A percentile compares a stretch with the other conserved stretches of the same genome.
Evolutionary conservation across 306 rosid genomes (phyloP).

Genomic region (Abrus precatorius): DNA sequence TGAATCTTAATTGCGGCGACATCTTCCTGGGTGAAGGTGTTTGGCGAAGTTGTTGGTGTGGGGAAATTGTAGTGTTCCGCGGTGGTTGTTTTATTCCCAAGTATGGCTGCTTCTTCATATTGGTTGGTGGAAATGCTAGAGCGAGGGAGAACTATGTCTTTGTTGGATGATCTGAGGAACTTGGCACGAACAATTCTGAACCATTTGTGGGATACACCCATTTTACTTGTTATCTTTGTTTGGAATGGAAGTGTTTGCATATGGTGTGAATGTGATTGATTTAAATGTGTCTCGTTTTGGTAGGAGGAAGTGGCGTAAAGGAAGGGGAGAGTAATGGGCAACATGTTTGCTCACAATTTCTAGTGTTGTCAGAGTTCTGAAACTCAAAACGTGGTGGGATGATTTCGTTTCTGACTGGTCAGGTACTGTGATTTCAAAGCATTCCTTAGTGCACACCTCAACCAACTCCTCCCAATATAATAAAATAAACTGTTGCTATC

Average conservation of each 20-base stretch:
- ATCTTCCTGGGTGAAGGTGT: conserved; percentile 49
- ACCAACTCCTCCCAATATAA: not conserved
- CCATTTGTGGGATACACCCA: conserved; percentile 66
- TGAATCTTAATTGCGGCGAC: conserved; percentile 78
- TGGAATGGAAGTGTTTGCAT: not conserved
- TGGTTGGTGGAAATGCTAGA: conserved; percentile 45
- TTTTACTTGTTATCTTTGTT: conserved; percentile 1
- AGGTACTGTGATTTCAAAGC: conserved; percentile 40
- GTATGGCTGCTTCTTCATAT: conserved; percentile 38
- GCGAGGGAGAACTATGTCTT: conserved; percentile 50
- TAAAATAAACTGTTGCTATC: conserved; percentile 8
- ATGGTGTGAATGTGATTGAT: conserved; percentile 13
- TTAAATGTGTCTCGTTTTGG: not conserved
- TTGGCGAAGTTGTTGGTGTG: not conserved
- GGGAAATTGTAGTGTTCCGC: conserved; percentile 31
- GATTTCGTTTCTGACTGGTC: conserved; percentile 36
- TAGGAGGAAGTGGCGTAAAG: conserved; percentile 57
- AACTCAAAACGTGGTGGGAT: conserved; percentile 46
- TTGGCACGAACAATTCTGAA: conserved; percentile 56
- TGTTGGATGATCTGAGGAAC: conserved; percentile 52
- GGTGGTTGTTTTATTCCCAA: conserved; percentile 39
- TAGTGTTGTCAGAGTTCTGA: conserved; percentile 29
- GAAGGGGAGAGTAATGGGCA: conserved; percentile 59
- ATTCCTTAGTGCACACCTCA: not conserved
- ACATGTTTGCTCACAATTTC: conserved; percentile 49